Evolutionary conservation across 2,329 filamentous ascomycete species (phyloP).

Genomic region (Colletotrichum eleusines): DNA sequence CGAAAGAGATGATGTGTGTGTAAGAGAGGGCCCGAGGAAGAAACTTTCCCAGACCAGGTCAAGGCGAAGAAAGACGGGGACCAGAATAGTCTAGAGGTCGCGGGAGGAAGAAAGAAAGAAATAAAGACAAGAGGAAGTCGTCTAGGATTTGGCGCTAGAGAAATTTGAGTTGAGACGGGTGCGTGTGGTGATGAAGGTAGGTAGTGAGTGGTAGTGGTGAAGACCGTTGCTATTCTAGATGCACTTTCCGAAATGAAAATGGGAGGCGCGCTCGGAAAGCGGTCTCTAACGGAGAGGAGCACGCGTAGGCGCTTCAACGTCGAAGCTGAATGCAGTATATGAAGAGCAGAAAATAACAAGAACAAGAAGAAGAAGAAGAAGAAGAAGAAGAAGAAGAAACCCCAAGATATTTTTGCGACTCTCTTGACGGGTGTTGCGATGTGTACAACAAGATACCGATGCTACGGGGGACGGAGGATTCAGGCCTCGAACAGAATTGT

Average conservation of each 20-base stretch:
- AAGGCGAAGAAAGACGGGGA: not conserved
- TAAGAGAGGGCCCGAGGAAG: not conserved
- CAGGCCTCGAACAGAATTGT: no score
- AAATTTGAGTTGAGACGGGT: no score
- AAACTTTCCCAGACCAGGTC: not conserved
- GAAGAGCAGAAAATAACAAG: not conserved
- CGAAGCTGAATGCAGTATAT: not conserved
- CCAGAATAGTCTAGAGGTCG: not conserved
- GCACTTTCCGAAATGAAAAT: not conserved
- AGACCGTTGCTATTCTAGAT: not conserved
- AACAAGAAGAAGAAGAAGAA: no score
- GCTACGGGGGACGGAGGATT: not conserved
- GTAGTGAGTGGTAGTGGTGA: not conserved
- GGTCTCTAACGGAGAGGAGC: not conserved
- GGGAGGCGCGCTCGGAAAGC: not conserved
- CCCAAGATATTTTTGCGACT: not conserved
- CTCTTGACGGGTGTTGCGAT: not conserved
- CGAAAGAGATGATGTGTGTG: slow-evolving; percentile 20
- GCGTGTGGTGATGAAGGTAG: not conserved
- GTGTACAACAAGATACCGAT: not conserved
- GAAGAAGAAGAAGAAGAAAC: no score
- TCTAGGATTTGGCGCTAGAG: slow-evolving; percentile 21
- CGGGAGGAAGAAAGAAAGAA: not conserved
- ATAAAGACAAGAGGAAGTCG: slow-evolving; percentile 13
- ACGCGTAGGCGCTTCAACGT: no score